Conservation (phyloP, 257 asterid genomes). For the Solanum bulbocastanum region DNA sequence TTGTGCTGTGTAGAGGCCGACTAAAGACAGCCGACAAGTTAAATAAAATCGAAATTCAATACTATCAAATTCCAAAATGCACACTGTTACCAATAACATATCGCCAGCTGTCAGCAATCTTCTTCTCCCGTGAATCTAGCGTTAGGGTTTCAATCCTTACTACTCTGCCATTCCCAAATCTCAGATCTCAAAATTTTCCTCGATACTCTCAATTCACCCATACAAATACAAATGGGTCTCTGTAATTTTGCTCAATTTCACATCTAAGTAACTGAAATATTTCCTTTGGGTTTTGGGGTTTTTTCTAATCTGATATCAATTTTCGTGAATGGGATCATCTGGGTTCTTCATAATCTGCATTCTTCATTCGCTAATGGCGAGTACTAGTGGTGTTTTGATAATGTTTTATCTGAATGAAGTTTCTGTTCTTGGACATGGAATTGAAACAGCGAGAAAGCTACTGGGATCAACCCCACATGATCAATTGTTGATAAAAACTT, state of each 20-base stretch:
- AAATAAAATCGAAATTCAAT: neutral
- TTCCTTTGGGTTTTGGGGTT: neutral
- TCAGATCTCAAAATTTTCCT: neutral
- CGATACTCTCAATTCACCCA: slow-evolving; percentile 20
- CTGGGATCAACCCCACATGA: slow-evolving; percentile 66
- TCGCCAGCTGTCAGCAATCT: slow-evolving; percentile 21
- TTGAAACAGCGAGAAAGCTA: slow-evolving; percentile 40
- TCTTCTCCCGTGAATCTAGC: slow-evolving; percentile 15
- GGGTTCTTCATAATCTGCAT: slow-evolving; percentile 39
- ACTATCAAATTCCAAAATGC: neutral
- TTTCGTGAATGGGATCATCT: slow-evolving; percentile 31
- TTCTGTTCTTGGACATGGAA: slow-evolving; percentile 47
- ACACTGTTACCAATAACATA: slow-evolving; percentile 18
- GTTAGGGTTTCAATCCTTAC: slow-evolving; percentile 18
- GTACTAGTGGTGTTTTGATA: slow-evolving; percentile 36
- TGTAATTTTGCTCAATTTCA: neutral
- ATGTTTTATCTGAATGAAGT: slow-evolving; percentile 55
- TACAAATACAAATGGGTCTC: neutral
- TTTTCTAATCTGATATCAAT: neutral
- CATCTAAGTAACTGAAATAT: neutral
- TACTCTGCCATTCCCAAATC: neutral
- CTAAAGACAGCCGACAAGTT: rapidly evolving
- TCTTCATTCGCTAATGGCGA: slow-evolving; percentile 41
- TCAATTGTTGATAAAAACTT: slow-evolving; percentile 33
- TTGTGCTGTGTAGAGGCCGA: neutral